Percentiles rank a stretch among this genome's conserved stretches.
phyloP scores from a whole-genome alignment of 768 basidiomycete genomes.

The Lactarius hengduanensis region DNA sequence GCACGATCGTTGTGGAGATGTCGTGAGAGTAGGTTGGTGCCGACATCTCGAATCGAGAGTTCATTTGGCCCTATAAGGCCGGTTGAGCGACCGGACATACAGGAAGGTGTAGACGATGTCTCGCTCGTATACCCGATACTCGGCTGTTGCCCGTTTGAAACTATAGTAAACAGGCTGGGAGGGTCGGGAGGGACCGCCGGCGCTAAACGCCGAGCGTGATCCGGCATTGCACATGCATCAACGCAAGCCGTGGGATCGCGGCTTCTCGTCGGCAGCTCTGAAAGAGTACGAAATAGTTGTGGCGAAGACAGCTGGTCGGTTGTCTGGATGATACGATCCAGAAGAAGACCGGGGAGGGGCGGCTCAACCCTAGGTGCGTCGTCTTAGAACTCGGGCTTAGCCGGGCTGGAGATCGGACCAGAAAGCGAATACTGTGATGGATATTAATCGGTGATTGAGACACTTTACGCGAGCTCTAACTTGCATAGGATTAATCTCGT shows the following conservation, averaged over 20 bases:
- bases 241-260: slow-evolving; percentile 49
- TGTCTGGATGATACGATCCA: slow-evolving; percentile 31
- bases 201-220: slow-evolving; percentile 41
- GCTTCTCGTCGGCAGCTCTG: slow-evolving; percentile 45
- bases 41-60: no score
- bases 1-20: slow-evolving; percentile 38
- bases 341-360: no score
- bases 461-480: slow-evolving; percentile 40
- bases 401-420: slow-evolving; percentile 20
- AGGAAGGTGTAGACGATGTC: no score
- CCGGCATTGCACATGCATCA: slow-evolving; percentile 45
- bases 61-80: no score
- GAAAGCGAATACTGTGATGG: slow-evolving; percentile 28
- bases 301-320: slow-evolving; percentile 42
- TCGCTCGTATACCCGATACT: slow-evolving; percentile 37
- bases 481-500: background rate
- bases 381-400: no score
- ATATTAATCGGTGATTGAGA: slow-evolving; percentile 40
- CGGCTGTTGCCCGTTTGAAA: slow-evolving; percentile 34
- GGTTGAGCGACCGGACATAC: no score
- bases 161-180: slow-evolving; percentile 44
- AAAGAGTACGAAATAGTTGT: slow-evolving; percentile 47
- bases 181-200: slow-evolving; percentile 31
- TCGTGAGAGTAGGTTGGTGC: slow-evolving; percentile 26
- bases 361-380: no score